phyloP scores from a whole-genome alignment of 164 flowering plant species.

The Hamamelis virginiana region DNA sequence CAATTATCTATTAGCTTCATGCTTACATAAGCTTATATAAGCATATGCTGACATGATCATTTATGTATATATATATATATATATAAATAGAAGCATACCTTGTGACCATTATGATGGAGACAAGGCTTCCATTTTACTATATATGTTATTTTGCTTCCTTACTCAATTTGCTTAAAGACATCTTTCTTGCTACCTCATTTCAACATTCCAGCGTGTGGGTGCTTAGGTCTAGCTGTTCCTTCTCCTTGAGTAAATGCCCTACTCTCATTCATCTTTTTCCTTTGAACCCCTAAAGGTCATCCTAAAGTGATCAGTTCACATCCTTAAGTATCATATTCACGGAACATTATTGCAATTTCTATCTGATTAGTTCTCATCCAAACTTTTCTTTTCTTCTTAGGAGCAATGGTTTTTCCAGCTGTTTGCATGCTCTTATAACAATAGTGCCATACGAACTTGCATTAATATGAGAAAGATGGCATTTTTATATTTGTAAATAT shows the following conservation, averaged over 20 bases:
- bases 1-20: too few relatives aligned
- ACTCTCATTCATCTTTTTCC: background rate
- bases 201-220: background rate
- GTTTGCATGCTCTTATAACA: too few relatives aligned
- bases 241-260: background rate
- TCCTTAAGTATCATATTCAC: constrained; percentile 1
- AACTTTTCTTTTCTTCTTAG: background rate
- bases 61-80: too few relatives aligned
- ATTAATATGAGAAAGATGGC: too few relatives aligned
- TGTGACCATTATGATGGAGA: background rate
- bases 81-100: background rate
- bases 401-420: background rate
- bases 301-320: background rate
- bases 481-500: too few relatives aligned
- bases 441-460: too few relatives aligned
- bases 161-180: background rate
- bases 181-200: background rate
- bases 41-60: too few relatives aligned
- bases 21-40: too few relatives aligned
- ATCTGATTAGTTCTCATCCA: background rate
- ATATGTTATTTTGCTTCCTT: background rate
- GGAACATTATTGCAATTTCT: background rate
- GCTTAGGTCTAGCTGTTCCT: background rate
- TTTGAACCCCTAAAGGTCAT: background rate
- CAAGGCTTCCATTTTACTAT: background rate